Base-by-base conservation (phyloP, 164 flowering plant species). In the Piper betle region DNA sequence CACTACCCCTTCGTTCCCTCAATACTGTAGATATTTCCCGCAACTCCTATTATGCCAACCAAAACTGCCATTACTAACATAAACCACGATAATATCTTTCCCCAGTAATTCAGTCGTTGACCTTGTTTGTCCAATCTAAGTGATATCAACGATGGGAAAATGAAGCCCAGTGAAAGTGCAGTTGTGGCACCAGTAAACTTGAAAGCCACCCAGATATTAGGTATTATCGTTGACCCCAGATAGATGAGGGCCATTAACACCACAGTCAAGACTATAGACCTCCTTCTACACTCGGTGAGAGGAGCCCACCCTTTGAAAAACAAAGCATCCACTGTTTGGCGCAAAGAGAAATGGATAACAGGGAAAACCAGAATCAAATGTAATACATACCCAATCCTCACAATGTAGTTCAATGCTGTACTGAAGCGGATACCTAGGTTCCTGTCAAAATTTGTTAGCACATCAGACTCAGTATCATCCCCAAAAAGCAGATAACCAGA, bases 161-260 rank as follows among this genome's bases (percentile, higher is more conserved):
- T 88, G 57, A 88, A 93, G 61, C 97, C 99, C 59, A 91, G 74
- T 18, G 96, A 86, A 37, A 93, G 84, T 9, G 95, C 99, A 6
- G 97, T 83, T 19, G 97, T 93, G 39, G 97, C 97, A 19, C 99
- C 99, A 18, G 99, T 91, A 71, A 94, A 91, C 73, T 88, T 94
- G 73, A 94, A 91, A 59, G 99, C 99, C 3, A 86, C 87, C 97
- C 99, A 94, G 62, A 93, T 93, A 68, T 72, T 91, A 5, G 97
- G 99, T 62, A 94, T 81, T 89, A 87, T 80, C 3, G 95, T 86
- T 20, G 97, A 94, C 0, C 84, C 95, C 18, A 86, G 13, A 66
- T 86, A 94, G 25, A 84, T 79, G 54, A 86, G 77, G 4, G 20
- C 76, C 66, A 94, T 68, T 39, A 94, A 71, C 33, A 83, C 80